A percentile compares a stretch with the other conserved stretches of the same genome.
Conservation (phyloP, 805 yeast genomes). For the Lachancea mirantina region DNA sequence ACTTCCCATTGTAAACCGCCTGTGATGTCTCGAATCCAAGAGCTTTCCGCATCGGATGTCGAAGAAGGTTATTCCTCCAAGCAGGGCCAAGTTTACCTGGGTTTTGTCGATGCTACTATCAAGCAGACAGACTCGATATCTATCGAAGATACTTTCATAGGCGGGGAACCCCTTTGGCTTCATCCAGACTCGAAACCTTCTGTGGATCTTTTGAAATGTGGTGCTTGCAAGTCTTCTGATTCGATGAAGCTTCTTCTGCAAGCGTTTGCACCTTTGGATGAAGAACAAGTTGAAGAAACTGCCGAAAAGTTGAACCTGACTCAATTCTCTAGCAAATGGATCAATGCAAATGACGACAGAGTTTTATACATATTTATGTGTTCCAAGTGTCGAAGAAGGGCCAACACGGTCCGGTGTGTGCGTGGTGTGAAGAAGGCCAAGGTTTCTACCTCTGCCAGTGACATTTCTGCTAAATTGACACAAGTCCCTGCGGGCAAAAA, state of each 20-base stretch:
- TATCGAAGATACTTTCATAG: conserved; percentile 68
- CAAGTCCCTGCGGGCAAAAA: conserved; percentile 36
- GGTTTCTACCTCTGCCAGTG: conserved; percentile 30
- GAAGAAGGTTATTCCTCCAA: conserved; percentile 20
- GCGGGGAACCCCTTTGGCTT: conserved; percentile 73
- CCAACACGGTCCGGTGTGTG: conserved; percentile 67
- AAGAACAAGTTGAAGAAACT: conserved; percentile 21
- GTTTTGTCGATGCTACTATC: conserved; percentile 58
- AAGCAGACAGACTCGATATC: conserved; percentile 40
- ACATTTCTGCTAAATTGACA: conserved; percentile 39
- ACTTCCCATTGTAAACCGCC: too few species aligned
- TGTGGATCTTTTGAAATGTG: conserved; percentile 50
- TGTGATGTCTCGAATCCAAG: conserved; percentile 12
- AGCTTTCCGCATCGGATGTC: conserved; percentile 15
- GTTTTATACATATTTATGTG: conserved; percentile 78
- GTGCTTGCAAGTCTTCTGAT: conserved; percentile 44
- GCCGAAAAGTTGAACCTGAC: conserved; percentile 10
- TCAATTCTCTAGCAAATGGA: conserved; percentile 11
- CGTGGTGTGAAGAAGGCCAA: conserved; percentile 61
- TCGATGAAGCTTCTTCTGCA: conserved; percentile 67
- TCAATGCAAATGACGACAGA: conserved; percentile 64
- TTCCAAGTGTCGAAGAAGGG: conserved; percentile 57
- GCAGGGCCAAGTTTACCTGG: conserved; percentile 43
- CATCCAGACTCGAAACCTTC: conserved; percentile 52
- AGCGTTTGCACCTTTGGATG: conserved; percentile 70